phyloP scores from a whole-genome alignment of 2,329 filamentous ascomycete genomes.

The Phyllosticta citribraziliensis region DNA sequence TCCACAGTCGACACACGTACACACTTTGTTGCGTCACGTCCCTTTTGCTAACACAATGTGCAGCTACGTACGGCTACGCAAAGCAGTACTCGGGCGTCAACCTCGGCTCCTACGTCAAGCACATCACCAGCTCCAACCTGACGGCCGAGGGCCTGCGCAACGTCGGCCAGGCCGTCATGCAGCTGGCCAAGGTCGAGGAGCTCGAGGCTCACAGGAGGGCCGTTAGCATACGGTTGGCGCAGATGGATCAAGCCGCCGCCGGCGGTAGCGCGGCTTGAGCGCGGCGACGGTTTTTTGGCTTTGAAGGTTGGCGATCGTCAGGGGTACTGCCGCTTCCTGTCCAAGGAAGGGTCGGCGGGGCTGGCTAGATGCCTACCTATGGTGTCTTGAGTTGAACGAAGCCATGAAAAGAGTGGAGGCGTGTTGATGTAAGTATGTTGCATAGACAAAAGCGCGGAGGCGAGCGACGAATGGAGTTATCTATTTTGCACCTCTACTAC shows the following conservation, averaged over 20 bases:
- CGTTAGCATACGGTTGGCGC: slow-evolving; percentile 52
- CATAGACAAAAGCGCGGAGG: not conserved
- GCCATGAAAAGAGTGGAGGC: not conserved
- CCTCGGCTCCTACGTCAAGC: slow-evolving; percentile 89
- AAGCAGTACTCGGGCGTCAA: slow-evolving; percentile 99
- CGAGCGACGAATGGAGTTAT: not conserved
- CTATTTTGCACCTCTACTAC: too few species aligned
- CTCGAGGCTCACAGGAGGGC: slow-evolving; percentile 82
- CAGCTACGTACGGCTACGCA: slow-evolving; percentile 93
- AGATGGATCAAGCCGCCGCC: slow-evolving; percentile 1
- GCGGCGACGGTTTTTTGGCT: not conserved
- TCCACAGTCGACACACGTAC: too few species aligned
- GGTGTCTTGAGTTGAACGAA: too few species aligned
- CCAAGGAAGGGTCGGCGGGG: too few species aligned
- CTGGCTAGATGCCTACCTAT: too few species aligned
- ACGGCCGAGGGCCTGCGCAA: slow-evolving; percentile 76
- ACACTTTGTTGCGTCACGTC: not conserved
- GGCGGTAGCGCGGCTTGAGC: not conserved
- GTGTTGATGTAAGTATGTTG: not conserved
- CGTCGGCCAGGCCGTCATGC: slow-evolving; percentile 85
- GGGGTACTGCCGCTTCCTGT: too few species aligned
- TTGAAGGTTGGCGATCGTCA: not conserved
- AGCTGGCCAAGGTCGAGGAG: slow-evolving; percentile 86
- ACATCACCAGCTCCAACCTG: slow-evolving; percentile 90
- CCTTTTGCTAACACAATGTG: not conserved